Evolutionary conservation across 1,284 basidiomycete genomes (phyloP), one percentile per base, ranked within the genome.

Genomic region (Wallemia ichthyophaga): DNA sequence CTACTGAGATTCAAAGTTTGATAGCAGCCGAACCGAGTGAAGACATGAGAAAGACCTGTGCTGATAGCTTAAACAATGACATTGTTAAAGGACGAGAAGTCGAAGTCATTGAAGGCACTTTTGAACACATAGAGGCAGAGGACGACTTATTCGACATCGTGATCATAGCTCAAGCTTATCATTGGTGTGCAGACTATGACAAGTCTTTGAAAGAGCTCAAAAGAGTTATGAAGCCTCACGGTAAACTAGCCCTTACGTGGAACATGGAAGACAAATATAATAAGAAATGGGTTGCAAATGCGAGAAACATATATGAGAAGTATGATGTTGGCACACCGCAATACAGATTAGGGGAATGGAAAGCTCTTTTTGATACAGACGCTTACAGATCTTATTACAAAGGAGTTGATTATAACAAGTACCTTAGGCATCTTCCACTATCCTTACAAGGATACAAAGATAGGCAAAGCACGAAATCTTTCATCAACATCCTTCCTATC

Each of bases 101-200:
- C 25, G 72, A 73, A 25, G 67, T 76, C 58, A 61, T 64, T 2
- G 73, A 82, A 13, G 83, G 83, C 27, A 78, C 77, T 0, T 85
- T 85, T 64, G 76, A 80, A 31, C 65, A 68, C 1, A 80, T 76
- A 1, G 71, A 72, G 25, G 71, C 80, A 21, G 70, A 74, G 60
- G 74, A 77, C 61, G 59, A 25, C n/a, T 28, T 23, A 15, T 24
- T 26, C 15, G 26, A 9, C n/a, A 24, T 2, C 1, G 19, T 60
- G 9, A 31, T 37, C 25, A 53, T 58, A 11, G 27, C 57, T 59
- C 62, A 84, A 79, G 83, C 83, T 15, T 85, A 79, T 66, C 83
- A 85, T 69, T 85, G 83, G 83, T 83, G 80, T 64, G 80, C 80
- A 1, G 76, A 85, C 66, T 80, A 77, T 66, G 73, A 77, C 60